These are phyloP conservation scores for Sporisorium exsertum DNA, from an alignment of 1,284 basidiomycete genomes.

Conservation along the genomic window DNA sequence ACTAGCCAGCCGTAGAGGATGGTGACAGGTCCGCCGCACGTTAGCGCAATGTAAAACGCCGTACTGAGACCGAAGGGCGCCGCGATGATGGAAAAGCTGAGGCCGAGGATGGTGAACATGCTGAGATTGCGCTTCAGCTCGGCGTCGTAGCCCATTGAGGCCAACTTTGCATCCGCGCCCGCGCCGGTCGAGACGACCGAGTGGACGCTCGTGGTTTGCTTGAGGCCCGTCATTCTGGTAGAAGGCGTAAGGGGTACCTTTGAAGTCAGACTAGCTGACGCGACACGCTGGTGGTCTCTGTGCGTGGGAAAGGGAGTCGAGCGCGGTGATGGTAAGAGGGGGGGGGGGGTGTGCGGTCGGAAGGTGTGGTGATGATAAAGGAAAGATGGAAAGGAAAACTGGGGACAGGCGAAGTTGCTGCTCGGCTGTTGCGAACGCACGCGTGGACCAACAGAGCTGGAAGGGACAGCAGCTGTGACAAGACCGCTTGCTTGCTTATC, in stretches of 20 bases:
- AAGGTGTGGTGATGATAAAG: neutral
- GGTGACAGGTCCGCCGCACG: conserved; percentile 70
- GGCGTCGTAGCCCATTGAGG: conserved; percentile 71
- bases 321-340: neutral
- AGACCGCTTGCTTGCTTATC: neutral
- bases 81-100: conserved; percentile 71
- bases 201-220: conserved; percentile 45
- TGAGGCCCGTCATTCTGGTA: conserved; percentile 27
- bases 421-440: neutral
- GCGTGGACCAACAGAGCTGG: neutral
- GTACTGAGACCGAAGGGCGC: conserved; percentile 71
- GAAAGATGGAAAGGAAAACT: neutral
- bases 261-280: neutral
- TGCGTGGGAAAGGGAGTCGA: no score
- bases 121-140: conserved; percentile 71
- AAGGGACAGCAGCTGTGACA: neutral
- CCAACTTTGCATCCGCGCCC: conserved; percentile 66
- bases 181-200: conserved; percentile 55
- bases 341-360: neutral
- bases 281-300: neutral
- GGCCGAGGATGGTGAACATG: conserved; percentile 71
- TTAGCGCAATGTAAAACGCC: conserved; percentile 71
- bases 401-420: neutral
- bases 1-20: conserved; percentile 72
- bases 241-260: neutral